phyloP scores from a whole-genome alignment of 805 yeast genomes.

The Saturnispora halmiae region DNA sequence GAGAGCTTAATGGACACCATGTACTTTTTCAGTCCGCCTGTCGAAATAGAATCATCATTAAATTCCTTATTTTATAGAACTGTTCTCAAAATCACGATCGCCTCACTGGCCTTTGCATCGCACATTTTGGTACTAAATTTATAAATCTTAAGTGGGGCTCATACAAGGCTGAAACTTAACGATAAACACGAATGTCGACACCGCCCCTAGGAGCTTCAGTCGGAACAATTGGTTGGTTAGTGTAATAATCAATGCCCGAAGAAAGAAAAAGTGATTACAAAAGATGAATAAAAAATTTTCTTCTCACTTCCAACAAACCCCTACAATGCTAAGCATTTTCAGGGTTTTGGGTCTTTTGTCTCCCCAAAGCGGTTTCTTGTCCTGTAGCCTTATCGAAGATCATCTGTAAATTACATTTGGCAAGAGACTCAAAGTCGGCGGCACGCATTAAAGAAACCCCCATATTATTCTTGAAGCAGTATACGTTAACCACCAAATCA shows the following conservation, averaged over 20 bases:
- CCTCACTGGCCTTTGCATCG: neutral
- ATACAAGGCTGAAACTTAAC: slow-evolving; percentile 60
- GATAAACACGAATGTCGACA: slow-evolving; percentile 45
- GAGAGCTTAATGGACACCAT: slow-evolving; percentile 36
- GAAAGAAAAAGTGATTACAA: neutral
- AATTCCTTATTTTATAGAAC: slow-evolving; percentile 5
- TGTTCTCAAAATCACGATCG: neutral
- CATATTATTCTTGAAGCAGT: slow-evolving; percentile 78
- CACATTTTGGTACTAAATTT: neutral
- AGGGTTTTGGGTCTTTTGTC: neutral
- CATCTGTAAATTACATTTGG: slow-evolving; percentile 74
- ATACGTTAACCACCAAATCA: slow-evolving; percentile 73
- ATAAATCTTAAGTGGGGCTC: slow-evolving; percentile 34
- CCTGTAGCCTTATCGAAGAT: slow-evolving; percentile 44
- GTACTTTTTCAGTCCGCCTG: slow-evolving; percentile 41
- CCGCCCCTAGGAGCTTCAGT: slow-evolving; percentile 37
- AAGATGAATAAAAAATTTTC: neutral
- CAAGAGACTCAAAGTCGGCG: slow-evolving; percentile 48
- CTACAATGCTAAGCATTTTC: neutral
- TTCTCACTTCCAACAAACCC: neutral
- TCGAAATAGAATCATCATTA: slow-evolving; percentile 31
- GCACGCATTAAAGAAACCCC: slow-evolving; percentile 70
- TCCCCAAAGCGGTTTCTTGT: slow-evolving; percentile 10
- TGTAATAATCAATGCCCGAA: slow-evolving; percentile 39
- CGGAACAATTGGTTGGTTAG: slow-evolving; percentile 46